These are phyloP conservation scores for Brassica juncea DNA, from an alignment of 345 rosid species.

Conservation along the genomic window DNA sequence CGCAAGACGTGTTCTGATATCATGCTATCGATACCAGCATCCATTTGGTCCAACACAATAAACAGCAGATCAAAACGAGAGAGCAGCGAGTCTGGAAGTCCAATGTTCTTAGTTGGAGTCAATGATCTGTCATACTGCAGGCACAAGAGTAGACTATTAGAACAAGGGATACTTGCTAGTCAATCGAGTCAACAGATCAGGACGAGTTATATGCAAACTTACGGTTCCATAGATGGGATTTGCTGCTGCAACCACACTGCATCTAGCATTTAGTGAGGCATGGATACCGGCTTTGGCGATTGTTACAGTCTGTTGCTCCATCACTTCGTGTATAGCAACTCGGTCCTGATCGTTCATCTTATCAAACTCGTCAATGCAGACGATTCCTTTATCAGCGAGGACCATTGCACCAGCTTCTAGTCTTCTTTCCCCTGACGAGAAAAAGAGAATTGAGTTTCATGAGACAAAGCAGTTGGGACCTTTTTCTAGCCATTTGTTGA, in stretches of 20 bases:
- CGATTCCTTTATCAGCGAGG: slow-evolving; percentile 96
- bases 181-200: slow-evolving; percentile 11
- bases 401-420: slow-evolving; percentile 99
- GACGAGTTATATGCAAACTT: slow-evolving; percentile 39
- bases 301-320: slow-evolving; percentile 99
- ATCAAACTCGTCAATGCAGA: slow-evolving; percentile 98
- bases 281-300: slow-evolving; percentile 99
- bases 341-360: slow-evolving; percentile 99
- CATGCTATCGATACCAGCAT: slow-evolving; percentile 81
- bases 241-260: slow-evolving; percentile 99
- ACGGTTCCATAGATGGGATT: slow-evolving; percentile 99
- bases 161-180: background rate
- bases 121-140: slow-evolving; percentile 94
- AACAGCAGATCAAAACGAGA: slow-evolving; percentile 97
- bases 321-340: slow-evolving; percentile 99
- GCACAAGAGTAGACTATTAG: background rate
- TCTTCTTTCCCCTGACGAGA: slow-evolving; percentile 83
- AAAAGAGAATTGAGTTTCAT: slow-evolving; percentile 12
- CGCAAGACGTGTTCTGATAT: slow-evolving; percentile 96
- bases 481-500: background rate
- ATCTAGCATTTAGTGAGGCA: slow-evolving; percentile 96
- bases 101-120: slow-evolving; percentile 98
- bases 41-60: slow-evolving; percentile 99
- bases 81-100: slow-evolving; percentile 98
- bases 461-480: background rate